Evolutionary conservation across 2,329 filamentous ascomycete genomes (phyloP).

Genomic region (Saccharata proteae): DNA sequence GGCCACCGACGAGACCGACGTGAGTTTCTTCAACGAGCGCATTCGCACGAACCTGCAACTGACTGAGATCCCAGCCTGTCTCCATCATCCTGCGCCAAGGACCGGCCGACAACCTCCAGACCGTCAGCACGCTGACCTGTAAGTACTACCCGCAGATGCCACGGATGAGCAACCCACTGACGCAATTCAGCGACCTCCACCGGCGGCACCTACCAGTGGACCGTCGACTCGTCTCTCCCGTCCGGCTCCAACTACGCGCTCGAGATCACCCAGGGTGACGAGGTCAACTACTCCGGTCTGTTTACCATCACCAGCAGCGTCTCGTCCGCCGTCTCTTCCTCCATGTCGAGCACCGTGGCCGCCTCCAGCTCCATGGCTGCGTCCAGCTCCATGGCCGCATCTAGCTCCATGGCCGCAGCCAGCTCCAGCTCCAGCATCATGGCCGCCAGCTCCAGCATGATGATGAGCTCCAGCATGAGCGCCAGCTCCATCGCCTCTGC

Average conservation of each 20-base stretch:
- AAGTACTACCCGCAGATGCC: slow-evolving; percentile 15
- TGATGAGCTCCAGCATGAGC: neutral
- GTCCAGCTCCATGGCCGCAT: slow-evolving; percentile 17
- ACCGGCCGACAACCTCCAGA: slow-evolving; percentile 34
- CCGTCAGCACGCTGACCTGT: slow-evolving; percentile 38
- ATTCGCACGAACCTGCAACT: neutral
- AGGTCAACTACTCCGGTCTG: slow-evolving; percentile 44
- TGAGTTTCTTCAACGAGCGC: slow-evolving; percentile 7
- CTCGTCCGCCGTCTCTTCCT: slow-evolving; percentile 41
- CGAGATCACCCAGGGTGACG: slow-evolving; percentile 40
- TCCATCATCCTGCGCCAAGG: slow-evolving; percentile 47
- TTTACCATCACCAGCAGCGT: slow-evolving; percentile 32
- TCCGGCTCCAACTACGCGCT: slow-evolving; percentile 44
- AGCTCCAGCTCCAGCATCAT: neutral
- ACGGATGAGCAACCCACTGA: slow-evolving; percentile 11
- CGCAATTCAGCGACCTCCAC: slow-evolving; percentile 25
- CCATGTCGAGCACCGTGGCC: slow-evolving; percentile 24
- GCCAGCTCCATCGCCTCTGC: neutral
- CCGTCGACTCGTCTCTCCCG: slow-evolving; percentile 30
- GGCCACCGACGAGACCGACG: slow-evolving; percentile 26
- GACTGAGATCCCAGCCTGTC: slow-evolving; percentile 27
- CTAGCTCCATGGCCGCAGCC: slow-evolving; percentile 13
- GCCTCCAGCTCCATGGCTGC: slow-evolving; percentile 14
- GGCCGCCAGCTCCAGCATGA: neutral
- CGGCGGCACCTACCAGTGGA: slow-evolving; percentile 40